Base-by-base conservation (phyloP, 352 stramenopile species). In the Phytophthora lateralis region DNA sequence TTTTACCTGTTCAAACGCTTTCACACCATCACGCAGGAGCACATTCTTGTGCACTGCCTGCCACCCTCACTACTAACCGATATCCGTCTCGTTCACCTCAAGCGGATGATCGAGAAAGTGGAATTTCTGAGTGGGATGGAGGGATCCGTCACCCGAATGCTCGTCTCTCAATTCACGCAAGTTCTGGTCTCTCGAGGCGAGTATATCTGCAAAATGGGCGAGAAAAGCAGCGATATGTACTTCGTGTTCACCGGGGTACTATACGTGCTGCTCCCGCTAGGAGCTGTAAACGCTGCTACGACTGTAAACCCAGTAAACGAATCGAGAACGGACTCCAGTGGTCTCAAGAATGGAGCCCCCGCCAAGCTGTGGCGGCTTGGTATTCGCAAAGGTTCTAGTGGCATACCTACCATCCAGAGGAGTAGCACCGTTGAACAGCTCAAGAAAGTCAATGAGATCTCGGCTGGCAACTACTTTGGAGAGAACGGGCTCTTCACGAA, bases 1-100 rank as follows among this genome's bases (percentile, higher is more conserved):
- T 89, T 76, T 32, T 89, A 76, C 63, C 85, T 86, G 37, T 90
- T 89, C 63, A 78, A 82, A 27, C 73, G 73, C 0, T 90, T 78
- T 34, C 81, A 89, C 51, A 78, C 78, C 3, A 91, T 91, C 51
- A 85, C 80, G 0, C 75, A 91, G 52, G 81, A 91, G 53, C 60
- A 88, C 39, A 41, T 84, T 7, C 60, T 91, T 0, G 76, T 82
- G 35, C 63, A 71, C 8, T 87, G 78, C n/a, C 41, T 91, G n/a
- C 79, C 81, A 0, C 79, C 79, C 1, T 89, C 81, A 9, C 57
- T 91, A n/a, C 59, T 91, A 1, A 80, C 77, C 0, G 81, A 91
- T 41, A 85, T 89, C 20, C 69, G 79, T n/a, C 70, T 88, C 47
- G 73, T 91, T 6, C 76, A 89, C 29, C 49, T 91, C 11, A 64